These are phyloP conservation scores for Pichia kudriavzevii DNA, from an alignment of 1,139 yeast species.

Conservation along the genomic window DNA sequence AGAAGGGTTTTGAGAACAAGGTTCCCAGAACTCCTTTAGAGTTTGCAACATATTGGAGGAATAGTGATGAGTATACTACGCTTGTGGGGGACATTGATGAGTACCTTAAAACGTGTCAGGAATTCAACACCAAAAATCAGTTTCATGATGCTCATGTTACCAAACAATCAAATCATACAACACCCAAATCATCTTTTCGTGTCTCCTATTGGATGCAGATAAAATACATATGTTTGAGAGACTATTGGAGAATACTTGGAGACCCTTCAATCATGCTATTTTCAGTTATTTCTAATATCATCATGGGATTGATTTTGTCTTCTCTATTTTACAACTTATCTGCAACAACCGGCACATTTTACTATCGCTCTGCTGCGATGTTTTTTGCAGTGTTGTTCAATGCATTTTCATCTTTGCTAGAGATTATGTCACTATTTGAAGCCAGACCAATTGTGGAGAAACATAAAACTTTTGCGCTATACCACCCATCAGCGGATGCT, in stretches of 20 bases:
- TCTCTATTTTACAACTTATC: slow-evolving; percentile 43
- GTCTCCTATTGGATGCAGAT: slow-evolving; percentile 40
- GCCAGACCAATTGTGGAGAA: slow-evolving; percentile 38
- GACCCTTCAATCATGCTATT: slow-evolving; percentile 43
- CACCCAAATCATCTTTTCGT: slow-evolving; percentile 37
- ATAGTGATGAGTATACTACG: slow-evolving; percentile 31
- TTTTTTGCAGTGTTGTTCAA: slow-evolving; percentile 38
- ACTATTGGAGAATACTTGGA: slow-evolving; percentile 42
- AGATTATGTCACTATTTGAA: slow-evolving; percentile 36
- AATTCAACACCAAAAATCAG: slow-evolving; percentile 29
- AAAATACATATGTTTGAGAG: slow-evolving; percentile 37
- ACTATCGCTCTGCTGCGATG: slow-evolving; percentile 45
- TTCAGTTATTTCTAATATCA: slow-evolving; percentile 38
- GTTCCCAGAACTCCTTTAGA: slow-evolving; percentile 34
- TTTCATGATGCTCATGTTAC: slow-evolving; percentile 32
- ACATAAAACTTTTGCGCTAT: slow-evolving; percentile 36
- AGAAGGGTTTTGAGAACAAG: slow-evolving; percentile 39
- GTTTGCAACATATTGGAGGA: slow-evolving; percentile 39
- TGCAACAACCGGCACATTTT: slow-evolving; percentile 38
- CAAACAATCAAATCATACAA: slow-evolving; percentile 31
- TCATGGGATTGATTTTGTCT: slow-evolving; percentile 46
- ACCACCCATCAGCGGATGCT: slow-evolving; percentile 42
- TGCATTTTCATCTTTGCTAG: slow-evolving; percentile 36
- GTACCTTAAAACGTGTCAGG: slow-evolving; percentile 24
- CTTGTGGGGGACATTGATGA: slow-evolving; percentile 30